Conservation (phyloP, 2,329 filamentous ascomycete species). For the Seiridium cupressi region DNA sequence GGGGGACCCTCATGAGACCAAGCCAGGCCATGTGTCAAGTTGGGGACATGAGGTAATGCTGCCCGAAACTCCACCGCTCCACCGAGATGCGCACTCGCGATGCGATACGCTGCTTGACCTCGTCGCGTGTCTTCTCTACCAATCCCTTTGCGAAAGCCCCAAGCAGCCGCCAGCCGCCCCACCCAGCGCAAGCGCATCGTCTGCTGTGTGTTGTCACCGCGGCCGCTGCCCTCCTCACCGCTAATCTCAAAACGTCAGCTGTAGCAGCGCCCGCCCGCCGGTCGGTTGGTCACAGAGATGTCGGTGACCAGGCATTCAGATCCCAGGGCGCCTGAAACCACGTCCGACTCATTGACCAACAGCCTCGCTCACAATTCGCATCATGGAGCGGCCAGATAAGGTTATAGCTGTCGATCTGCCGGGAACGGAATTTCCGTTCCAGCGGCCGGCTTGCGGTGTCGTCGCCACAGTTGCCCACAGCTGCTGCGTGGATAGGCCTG, state of each 20-base stretch:
- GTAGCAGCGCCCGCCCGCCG: neutral
- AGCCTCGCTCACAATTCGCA: too few relatives aligned
- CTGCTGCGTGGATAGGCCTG: too few relatives aligned
- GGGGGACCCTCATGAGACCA: neutral
- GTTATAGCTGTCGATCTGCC: too few relatives aligned
- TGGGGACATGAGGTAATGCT: slow-evolving; percentile 1
- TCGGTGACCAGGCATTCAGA: too few relatives aligned
- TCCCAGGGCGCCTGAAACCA: too few relatives aligned
- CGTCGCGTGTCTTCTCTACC: neutral
- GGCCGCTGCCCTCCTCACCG: neutral
- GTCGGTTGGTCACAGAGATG: too few relatives aligned
- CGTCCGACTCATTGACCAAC: too few relatives aligned
- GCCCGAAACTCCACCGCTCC: slow-evolving; percentile 6
- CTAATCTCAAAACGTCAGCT: slow-evolving; percentile 6
- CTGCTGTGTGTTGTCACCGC: neutral
- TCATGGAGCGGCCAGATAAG: too few relatives aligned
- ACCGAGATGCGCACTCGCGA: slow-evolving; percentile 3
- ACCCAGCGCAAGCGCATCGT: neutral
- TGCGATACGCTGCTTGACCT: slow-evolving; percentile 4
- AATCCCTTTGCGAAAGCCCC: slow-evolving; percentile 2
- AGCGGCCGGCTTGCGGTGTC: too few relatives aligned
- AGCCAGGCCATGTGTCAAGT: slow-evolving; percentile 1
- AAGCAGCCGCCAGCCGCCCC: neutral
- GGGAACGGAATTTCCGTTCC: too few relatives aligned
- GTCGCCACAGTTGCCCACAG: too few relatives aligned